Percentiles rank a stretch among this genome's conserved stretches.
phyloP scores from a whole-genome alignment of 345 rosid genomes.

The Pistacia atlantica region DNA sequence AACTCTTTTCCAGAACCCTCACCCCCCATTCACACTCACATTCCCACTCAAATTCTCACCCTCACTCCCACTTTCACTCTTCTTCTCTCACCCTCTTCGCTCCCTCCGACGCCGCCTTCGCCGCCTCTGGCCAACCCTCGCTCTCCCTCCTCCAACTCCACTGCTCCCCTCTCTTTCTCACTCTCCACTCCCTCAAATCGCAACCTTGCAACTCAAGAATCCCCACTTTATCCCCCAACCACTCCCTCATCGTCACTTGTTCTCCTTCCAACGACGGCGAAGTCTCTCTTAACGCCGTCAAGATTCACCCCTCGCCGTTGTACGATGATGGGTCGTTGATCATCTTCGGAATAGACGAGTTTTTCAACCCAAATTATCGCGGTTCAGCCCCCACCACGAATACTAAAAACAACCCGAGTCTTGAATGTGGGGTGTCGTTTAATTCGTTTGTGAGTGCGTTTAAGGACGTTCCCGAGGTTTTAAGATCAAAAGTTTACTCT shows the following conservation, averaged over 20 bases:
- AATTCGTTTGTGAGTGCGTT: constrained; percentile 7
- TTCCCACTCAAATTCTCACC: not conserved
- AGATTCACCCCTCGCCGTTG: constrained; percentile 28
- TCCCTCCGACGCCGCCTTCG: constrained; percentile 48
- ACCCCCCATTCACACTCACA: not conserved
- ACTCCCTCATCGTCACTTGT: constrained; percentile 40
- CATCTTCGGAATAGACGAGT: constrained; percentile 35
- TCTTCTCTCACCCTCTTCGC: constrained; percentile 50
- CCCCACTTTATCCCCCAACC: constrained; percentile 39
- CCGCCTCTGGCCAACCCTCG: constrained; percentile 46
- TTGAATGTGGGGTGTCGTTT: constrained; percentile 9
- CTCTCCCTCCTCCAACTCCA: constrained; percentile 45
- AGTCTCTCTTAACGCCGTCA: constrained; percentile 32
- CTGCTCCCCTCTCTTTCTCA: constrained; percentile 41
- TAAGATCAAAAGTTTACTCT: constrained; percentile 43
- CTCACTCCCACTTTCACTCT: not conserved
- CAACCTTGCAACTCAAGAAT: constrained; percentile 37
- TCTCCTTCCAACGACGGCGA: constrained; percentile 3
- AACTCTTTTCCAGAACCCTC: constrained; percentile 31
- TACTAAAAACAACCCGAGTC: constrained; percentile 5
- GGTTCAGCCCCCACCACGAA: not conserved
- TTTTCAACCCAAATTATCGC: constrained; percentile 33
- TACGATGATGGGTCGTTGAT: constrained; percentile 42
- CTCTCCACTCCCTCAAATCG: constrained; percentile 32
- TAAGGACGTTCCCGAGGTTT: constrained; percentile 19